Percentiles rank a stretch among this genome's conserved stretches.
These are phyloP conservation scores for Schizophyllum commune DNA, from an alignment of 1,284 basidiomycete genomes.

Conservation along the genomic window DNA sequence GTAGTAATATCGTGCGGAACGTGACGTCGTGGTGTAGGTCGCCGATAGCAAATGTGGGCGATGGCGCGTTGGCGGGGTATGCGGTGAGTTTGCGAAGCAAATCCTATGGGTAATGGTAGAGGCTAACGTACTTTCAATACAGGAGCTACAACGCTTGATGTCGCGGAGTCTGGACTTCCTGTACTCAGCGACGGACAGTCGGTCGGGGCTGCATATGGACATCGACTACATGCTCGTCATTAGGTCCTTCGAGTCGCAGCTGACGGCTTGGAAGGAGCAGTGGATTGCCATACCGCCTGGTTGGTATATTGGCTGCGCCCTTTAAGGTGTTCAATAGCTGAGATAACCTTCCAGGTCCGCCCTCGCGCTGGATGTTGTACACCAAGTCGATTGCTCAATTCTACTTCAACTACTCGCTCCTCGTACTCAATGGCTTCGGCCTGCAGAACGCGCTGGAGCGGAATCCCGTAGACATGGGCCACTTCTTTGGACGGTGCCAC, in stretches of 20 bases:
- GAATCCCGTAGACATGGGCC: constrained; percentile 65
- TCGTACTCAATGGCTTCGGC: constrained; percentile 92
- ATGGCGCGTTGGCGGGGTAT: constrained; percentile 62
- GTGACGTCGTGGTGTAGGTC: constrained; percentile 66
- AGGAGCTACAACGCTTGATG: constrained; percentile 84
- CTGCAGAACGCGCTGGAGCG: constrained; percentile 88
- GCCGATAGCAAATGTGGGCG: constrained; percentile 52
- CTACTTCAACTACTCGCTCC: constrained; percentile 78
- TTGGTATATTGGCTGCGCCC: neutral
- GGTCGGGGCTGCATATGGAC: constrained; percentile 81
- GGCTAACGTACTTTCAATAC: constrained; percentile 1
- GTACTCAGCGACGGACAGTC: constrained; percentile 76
- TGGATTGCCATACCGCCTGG: constrained; percentile 31
- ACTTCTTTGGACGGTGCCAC: constrained; percentile 84
- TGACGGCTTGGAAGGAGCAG: constrained; percentile 60
- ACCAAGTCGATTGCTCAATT: constrained; percentile 55
- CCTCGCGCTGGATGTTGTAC: constrained; percentile 32
- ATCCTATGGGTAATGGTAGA: neutral
- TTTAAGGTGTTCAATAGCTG: neutral
- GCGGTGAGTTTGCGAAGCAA: constrained; percentile 39
- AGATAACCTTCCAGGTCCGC: constrained; percentile 21
- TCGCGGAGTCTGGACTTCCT: constrained; percentile 86
- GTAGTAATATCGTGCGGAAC: constrained; percentile 83
- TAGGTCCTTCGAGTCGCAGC: constrained; percentile 78
- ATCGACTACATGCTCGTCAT: constrained; percentile 83